Percentiles rank a stretch among this genome's conserved stretches.
phyloP scores from a whole-genome alignment of 768 basidiomycete genomes.

The Terana coerulea region DNA sequence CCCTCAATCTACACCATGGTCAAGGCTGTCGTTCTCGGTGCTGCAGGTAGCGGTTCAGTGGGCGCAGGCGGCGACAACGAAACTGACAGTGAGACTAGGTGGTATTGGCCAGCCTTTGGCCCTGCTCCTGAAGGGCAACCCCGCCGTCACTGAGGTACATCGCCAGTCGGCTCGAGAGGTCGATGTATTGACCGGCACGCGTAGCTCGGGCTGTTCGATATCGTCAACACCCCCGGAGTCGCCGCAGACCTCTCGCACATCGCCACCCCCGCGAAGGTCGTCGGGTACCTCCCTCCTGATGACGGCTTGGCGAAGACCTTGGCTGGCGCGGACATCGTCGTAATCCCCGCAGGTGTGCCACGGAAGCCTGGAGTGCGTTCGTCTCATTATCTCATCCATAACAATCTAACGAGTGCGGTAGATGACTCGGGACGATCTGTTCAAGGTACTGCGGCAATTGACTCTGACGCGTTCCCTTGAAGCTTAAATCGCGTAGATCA shows the following conservation, averaged over 20 bases:
- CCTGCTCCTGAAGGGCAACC: slow-evolving; percentile 85
- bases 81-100: slow-evolving; percentile 43
- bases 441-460: slow-evolving; percentile 58
- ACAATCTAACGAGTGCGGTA: slow-evolving; percentile 19
- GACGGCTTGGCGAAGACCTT: slow-evolving; percentile 82
- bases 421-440: slow-evolving; percentile 81
- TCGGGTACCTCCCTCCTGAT: slow-evolving; percentile 75
- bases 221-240: slow-evolving; percentile 96
- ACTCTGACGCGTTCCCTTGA: neutral
- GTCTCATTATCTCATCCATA: neutral
- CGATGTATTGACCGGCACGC: neutral
- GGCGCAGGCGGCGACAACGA: neutral
- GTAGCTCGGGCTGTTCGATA: slow-evolving; percentile 90
- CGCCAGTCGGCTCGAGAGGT: neutral
- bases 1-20: slow-evolving; percentile 34
- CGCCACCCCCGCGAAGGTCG: slow-evolving; percentile 79
- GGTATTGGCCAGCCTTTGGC: slow-evolving; percentile 97
- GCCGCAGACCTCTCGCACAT: slow-evolving; percentile 95
- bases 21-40: slow-evolving; percentile 95
- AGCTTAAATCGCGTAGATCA: slow-evolving; percentile 58
- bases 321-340: slow-evolving; percentile 81
- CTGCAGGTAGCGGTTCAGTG: slow-evolving; percentile 59
- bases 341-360: slow-evolving; percentile 96
- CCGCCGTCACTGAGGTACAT: slow-evolving; percentile 70
- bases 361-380: slow-evolving; percentile 85